Evolutionary conservation across 2,329 filamentous ascomycete species (phyloP).

Genomic region (Xylaria digitata): DNA sequence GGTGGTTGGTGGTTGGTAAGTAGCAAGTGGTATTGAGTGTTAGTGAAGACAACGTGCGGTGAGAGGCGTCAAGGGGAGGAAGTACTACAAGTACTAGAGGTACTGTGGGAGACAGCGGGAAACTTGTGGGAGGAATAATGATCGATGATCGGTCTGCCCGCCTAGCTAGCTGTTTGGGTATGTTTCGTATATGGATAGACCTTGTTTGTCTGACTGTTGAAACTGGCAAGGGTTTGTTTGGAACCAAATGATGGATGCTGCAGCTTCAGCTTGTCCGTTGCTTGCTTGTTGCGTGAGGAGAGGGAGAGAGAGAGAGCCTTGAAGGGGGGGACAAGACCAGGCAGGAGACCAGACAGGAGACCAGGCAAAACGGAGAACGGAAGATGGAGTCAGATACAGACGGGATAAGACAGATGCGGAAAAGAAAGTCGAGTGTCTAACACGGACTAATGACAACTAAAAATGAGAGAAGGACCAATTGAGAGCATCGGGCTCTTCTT

Average conservation of each 20-base stretch:
- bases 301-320: constrained; percentile 1
- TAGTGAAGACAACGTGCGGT: constrained; percentile 16
- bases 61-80: constrained; percentile 4
- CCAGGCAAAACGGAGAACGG: neutral
- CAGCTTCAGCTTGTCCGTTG: constrained; percentile 23
- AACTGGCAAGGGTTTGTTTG: constrained; percentile 31
- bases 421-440: constrained; percentile 16
- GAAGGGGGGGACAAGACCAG: constrained; percentile 6
- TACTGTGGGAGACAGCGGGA: neutral
- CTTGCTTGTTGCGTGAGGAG: neutral
- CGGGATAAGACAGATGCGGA: constrained; percentile 14
- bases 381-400: neutral
- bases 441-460: constrained; percentile 30
- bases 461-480: constrained; percentile 25
- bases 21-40: neutral
- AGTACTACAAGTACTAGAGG: no score
- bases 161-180: constrained; percentile 20
- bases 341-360: constrained; percentile 1
- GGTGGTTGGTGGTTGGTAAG: constrained; percentile 11
- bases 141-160: constrained; percentile 20
- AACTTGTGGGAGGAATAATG: neutral
- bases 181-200: constrained; percentile 23
- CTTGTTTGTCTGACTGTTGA: constrained; percentile 34
- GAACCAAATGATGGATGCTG: constrained; percentile 16
- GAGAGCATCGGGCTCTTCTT: constrained; percentile 15